Percentiles rank a stretch among this genome's conserved stretches.
Evolutionary conservation across 768 basidiomycete species (phyloP).

Genomic region (Boletellus emodensis): DNA sequence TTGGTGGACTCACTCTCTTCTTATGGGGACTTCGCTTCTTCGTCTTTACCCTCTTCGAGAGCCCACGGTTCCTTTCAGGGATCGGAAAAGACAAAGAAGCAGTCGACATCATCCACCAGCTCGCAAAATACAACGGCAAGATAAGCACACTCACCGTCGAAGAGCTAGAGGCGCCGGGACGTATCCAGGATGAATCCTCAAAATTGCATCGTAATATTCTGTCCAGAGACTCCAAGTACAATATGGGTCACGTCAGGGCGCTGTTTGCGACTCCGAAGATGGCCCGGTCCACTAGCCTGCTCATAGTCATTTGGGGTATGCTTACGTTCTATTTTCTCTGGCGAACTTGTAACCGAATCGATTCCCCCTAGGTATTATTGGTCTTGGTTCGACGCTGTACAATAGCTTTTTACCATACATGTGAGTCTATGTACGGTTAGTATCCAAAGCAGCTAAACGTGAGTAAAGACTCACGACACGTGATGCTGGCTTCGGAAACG

Average conservation of each 20-base stretch:
- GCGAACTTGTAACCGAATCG: neutral
- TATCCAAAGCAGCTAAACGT: neutral
- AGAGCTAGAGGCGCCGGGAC: constrained; percentile 37
- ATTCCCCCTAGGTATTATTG: constrained; percentile 54
- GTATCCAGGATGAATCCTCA: constrained; percentile 7
- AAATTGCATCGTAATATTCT: constrained; percentile 22
- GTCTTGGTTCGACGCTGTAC: constrained; percentile 68
- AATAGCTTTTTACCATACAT: constrained; percentile 51
- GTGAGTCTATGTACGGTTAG: constrained; percentile 29
- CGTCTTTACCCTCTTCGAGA: constrained; percentile 50
- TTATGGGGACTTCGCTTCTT: constrained; percentile 52
- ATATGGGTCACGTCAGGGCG: constrained; percentile 45
- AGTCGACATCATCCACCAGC: constrained; percentile 41
- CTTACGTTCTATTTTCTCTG: neutral
- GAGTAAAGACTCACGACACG: constrained; percentile 49
- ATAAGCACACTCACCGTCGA: constrained; percentile 41
- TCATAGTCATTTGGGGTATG: constrained; percentile 48
- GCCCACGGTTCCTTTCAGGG: constrained; percentile 55
- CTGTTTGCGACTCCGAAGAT: constrained; percentile 62
- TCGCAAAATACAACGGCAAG: constrained; percentile 50
- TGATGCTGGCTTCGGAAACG: constrained; percentile 67
- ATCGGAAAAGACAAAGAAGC: constrained; percentile 52
- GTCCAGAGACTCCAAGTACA: constrained; percentile 42
- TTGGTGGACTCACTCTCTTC: constrained; percentile 50
- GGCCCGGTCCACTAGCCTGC: constrained; percentile 60